phyloP scores from a whole-genome alignment of 2,329 filamentous ascomycete species.

The Apiospora rasikravindrae region DNA sequence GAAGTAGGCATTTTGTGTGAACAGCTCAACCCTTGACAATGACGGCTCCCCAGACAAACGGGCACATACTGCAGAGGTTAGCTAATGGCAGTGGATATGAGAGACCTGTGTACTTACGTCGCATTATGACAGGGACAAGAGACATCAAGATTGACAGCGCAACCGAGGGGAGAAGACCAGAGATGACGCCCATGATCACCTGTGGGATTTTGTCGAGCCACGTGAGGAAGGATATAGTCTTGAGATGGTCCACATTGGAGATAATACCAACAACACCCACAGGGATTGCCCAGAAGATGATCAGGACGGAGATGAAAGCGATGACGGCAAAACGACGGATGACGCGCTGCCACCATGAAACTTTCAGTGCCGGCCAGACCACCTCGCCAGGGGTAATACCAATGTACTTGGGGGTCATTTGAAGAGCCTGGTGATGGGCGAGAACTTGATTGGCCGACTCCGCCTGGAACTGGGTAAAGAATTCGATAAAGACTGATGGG shows the following conservation, averaged over 20 bases:
- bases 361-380: slow-evolving; percentile 83
- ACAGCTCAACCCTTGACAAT: slow-evolving; percentile 79
- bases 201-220: slow-evolving; percentile 76
- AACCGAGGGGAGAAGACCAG: slow-evolving; percentile 81
- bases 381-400: slow-evolving; percentile 83
- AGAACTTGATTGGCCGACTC: slow-evolving; percentile 87
- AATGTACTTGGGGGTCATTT: slow-evolving; percentile 85
- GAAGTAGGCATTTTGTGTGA: slow-evolving; percentile 91
- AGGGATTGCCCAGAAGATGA: slow-evolving; percentile 84
- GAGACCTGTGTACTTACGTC: slow-evolving; percentile 56
- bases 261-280: slow-evolving; percentile 83
- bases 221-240: slow-evolving; percentile 67
- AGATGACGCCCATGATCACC: slow-evolving; percentile 79
- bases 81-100: slow-evolving; percentile 25
- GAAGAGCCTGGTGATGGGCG: slow-evolving; percentile 83
- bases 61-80: slow-evolving; percentile 65
- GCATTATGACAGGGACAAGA: slow-evolving; percentile 80
- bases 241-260: slow-evolving; percentile 79
- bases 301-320: slow-evolving; percentile 74
- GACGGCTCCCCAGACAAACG: slow-evolving; percentile 82
- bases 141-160: slow-evolving; percentile 84
- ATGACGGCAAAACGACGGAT: slow-evolving; percentile 72
- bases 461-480: slow-evolving; percentile 79
- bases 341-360: slow-evolving; percentile 86
- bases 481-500: slow-evolving; percentile 89